These are phyloP conservation scores for Basipetospora chlamydospora DNA, from an alignment of 2,329 filamentous ascomycete genomes.

Conservation along the genomic window DNA sequence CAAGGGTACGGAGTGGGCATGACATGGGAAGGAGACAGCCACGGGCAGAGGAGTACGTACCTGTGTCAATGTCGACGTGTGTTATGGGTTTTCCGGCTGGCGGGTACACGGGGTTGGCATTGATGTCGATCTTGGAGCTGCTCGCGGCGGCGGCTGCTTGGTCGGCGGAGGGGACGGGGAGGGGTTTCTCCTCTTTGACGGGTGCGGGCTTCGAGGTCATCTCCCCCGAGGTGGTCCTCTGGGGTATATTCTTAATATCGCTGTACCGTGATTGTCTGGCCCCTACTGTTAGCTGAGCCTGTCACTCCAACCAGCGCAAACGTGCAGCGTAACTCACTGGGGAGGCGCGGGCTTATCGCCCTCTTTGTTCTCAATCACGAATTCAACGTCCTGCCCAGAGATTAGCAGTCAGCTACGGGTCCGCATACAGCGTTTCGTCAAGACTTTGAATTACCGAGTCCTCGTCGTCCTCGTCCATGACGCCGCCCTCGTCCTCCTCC, in stretches of 20 bases:
- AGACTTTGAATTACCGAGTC: constrained; percentile 26
- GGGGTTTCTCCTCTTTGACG: constrained; percentile 29
- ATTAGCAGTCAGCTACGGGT: background rate
- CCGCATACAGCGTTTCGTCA: background rate
- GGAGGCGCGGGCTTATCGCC: constrained; percentile 45
- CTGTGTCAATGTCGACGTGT: constrained; percentile 59
- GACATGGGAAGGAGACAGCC: no score
- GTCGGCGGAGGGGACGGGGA: constrained; percentile 23
- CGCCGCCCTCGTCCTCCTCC: constrained; percentile 46
- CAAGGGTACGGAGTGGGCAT: background rate
- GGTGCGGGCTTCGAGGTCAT: constrained; percentile 27
- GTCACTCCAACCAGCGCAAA: background rate
- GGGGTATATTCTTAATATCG: constrained; percentile 51
- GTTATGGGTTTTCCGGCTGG: constrained; percentile 68
- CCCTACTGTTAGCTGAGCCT: background rate
- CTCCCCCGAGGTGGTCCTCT: constrained; percentile 40
- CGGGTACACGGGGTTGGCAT: constrained; percentile 67
- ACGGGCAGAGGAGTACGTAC: constrained; percentile 17
- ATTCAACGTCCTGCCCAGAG: constrained; percentile 44
- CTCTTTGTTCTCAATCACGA: constrained; percentile 53
- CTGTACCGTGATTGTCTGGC: constrained; percentile 48
- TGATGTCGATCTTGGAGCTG: constrained; percentile 73
- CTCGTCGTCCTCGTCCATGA: constrained; percentile 43
- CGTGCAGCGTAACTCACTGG: constrained; percentile 30
- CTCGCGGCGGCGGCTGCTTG: constrained; percentile 50